Evolutionary conservation across 2,329 filamentous ascomycete species (phyloP).

Genomic region (Sclerotinia sclerotiorum): DNA sequence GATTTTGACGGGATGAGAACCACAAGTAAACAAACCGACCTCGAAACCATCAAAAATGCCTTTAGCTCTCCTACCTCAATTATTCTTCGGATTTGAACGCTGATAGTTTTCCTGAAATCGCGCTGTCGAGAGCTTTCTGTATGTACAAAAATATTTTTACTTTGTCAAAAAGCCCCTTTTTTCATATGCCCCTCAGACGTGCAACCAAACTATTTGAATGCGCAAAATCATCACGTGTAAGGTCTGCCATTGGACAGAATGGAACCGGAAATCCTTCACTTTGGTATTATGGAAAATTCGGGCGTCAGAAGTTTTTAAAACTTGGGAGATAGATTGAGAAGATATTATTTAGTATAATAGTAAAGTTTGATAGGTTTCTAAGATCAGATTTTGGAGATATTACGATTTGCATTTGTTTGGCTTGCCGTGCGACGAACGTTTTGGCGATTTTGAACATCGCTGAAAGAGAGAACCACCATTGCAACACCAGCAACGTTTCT

Average conservation of each 20-base stretch:
- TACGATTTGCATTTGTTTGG: background rate
- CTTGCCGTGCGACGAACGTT: background rate
- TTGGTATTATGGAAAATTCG: background rate
- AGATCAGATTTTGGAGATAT: background rate
- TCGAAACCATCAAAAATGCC: slow-evolving; percentile 7
- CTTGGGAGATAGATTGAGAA: background rate
- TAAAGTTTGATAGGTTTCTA: background rate
- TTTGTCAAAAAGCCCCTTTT: background rate
- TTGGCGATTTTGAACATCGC: slow-evolving; percentile 1
- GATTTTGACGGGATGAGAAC: background rate
- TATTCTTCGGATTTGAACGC: background rate
- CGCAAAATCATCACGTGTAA: background rate
- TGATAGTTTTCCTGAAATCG: background rate
- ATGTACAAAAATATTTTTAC: background rate
- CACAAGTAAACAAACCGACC: background rate
- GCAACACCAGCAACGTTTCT: background rate
- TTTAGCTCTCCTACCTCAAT: background rate
- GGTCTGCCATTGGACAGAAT: background rate
- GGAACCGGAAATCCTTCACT: background rate
- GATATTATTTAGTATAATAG: background rate
- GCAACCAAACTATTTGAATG: slow-evolving; percentile 1
- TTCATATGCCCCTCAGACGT: background rate
- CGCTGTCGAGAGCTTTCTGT: background rate
- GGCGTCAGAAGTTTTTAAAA: background rate
- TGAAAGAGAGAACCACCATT: background rate